Conservation (phyloP, 192 early-diverging fungal genomes). For the Oehlia diaphana region DNA sequence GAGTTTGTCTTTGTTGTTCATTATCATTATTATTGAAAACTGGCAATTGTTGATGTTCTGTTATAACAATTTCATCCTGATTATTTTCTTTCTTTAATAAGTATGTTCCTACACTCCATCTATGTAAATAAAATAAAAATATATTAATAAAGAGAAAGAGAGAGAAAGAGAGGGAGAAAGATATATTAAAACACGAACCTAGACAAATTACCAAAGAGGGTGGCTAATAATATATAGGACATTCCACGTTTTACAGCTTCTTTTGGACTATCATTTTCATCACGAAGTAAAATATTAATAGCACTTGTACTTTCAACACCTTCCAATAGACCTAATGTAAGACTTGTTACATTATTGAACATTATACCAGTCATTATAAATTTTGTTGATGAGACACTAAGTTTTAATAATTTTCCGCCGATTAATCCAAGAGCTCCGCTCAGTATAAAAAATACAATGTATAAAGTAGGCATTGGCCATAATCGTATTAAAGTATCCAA, state of each 20-base stretch:
- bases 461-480: conserved; percentile 30
- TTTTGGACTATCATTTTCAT: conserved; percentile 13
- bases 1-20: not conserved
- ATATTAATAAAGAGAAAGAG: not conserved
- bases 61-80: too few species aligned
- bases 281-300: conserved; percentile 8
- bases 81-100: not conserved
- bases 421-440: conserved; percentile 11
- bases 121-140: conserved; percentile 1
- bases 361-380: conserved; percentile 31
- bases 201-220: conserved; percentile 22
- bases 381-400: not conserved
- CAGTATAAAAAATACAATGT: not conserved
- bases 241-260: conserved; percentile 12
- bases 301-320: conserved; percentile 23
- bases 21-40: not conserved
- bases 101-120: conserved; percentile 29
- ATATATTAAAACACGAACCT: conserved; percentile 10
- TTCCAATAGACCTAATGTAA: conserved; percentile 28
- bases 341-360: conserved; percentile 31
- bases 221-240: conserved; percentile 27
- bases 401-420: conserved; percentile 29
- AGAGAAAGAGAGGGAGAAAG: not conserved
- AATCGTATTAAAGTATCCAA: conserved; percentile 22
- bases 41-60: not conserved